These are phyloP conservation scores for Knoxdaviesia proteae DNA, from an alignment of 2,329 filamentous ascomycete species.

Conservation along the genomic window DNA sequence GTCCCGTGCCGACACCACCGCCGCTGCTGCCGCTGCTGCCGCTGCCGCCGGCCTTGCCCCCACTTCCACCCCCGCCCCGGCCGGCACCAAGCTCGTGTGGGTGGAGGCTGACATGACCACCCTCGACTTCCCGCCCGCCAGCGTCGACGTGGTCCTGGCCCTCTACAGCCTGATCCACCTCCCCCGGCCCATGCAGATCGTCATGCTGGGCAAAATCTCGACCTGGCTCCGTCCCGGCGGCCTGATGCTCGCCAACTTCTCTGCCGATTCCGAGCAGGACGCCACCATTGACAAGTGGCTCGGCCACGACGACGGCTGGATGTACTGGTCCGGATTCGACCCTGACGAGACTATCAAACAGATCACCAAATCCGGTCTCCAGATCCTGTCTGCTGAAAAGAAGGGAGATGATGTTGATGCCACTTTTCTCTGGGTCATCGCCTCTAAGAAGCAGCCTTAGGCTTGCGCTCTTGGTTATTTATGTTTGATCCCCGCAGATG, in stretches of 20 bases:
- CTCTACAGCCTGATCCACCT: conserved; percentile 36
- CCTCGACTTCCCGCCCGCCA: conserved; percentile 11
- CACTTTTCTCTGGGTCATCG: conserved; percentile 20
- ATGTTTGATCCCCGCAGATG: too few relatives aligned
- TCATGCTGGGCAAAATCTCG: conserved; percentile 20
- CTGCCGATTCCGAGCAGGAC: conserved; percentile 10
- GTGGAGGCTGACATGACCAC: conserved; percentile 17
- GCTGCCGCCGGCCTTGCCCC: conserved; percentile 1
- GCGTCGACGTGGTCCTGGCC: conserved; percentile 26
- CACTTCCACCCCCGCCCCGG: not conserved
- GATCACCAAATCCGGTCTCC: conserved; percentile 12
- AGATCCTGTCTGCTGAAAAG: conserved; percentile 13
- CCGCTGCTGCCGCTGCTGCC: not conserved
- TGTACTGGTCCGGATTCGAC: conserved; percentile 22
- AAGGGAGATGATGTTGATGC: conserved; percentile 12
- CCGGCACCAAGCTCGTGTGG: conserved; percentile 8
- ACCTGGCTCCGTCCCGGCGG: conserved; percentile 31
- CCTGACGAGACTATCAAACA: conserved; percentile 12
- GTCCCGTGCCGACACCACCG: not conserved
- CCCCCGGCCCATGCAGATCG: conserved; percentile 25
- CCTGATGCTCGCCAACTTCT: conserved; percentile 25
- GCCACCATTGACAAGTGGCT: conserved; percentile 16
- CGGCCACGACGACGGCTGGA: conserved; percentile 17
- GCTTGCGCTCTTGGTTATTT: too few relatives aligned
- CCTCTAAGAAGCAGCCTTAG: conserved; percentile 8